These are phyloP conservation scores for Anisogramma anomala DNA, from an alignment of 2,329 filamentous ascomycete genomes.

Conservation along the genomic window DNA sequence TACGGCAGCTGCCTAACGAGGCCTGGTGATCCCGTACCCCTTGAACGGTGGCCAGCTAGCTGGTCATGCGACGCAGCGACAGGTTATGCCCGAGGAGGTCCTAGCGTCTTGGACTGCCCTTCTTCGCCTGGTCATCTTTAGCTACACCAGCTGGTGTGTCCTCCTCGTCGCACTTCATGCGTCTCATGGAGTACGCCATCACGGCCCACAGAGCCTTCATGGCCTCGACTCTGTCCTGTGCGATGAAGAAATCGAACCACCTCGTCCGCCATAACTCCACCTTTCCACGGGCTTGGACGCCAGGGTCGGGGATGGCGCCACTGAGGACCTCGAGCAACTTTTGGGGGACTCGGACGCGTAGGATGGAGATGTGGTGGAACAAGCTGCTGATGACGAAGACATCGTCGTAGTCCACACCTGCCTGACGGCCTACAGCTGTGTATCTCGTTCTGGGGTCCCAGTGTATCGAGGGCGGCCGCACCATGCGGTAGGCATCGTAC, in stretches of 20 bases:
- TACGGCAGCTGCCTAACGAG: no score
- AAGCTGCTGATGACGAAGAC: slow-evolving; percentile 49
- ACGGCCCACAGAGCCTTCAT: slow-evolving; percentile 48
- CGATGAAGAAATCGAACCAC: slow-evolving; percentile 51
- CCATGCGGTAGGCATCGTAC: slow-evolving; percentile 53
- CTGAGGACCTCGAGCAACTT: slow-evolving; percentile 41
- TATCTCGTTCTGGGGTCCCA: slow-evolving; percentile 53
- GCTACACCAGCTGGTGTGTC: no score
- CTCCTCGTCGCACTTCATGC: no score
- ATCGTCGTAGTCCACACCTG: slow-evolving; percentile 42
- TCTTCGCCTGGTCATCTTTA: no score
- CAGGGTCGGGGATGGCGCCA: slow-evolving; percentile 26
- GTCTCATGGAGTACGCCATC: slow-evolving; percentile 52
- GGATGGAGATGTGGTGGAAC: slow-evolving; percentile 49
- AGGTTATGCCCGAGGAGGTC: no score
- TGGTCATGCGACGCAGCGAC: no score
- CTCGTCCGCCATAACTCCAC: slow-evolving; percentile 45
- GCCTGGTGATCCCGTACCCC: no score
- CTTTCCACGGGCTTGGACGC: slow-evolving; percentile 35
- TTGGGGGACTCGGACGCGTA: slow-evolving; percentile 47
- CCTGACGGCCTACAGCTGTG: slow-evolving; percentile 40
- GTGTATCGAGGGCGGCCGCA: slow-evolving; percentile 42
- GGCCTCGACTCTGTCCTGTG: slow-evolving; percentile 42
- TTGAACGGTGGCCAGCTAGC: no score
- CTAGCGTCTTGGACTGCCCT: no score